These are phyloP conservation scores for Angophora floribunda DNA, from an alignment of 345 rosid species.

Conservation along the genomic window DNA sequence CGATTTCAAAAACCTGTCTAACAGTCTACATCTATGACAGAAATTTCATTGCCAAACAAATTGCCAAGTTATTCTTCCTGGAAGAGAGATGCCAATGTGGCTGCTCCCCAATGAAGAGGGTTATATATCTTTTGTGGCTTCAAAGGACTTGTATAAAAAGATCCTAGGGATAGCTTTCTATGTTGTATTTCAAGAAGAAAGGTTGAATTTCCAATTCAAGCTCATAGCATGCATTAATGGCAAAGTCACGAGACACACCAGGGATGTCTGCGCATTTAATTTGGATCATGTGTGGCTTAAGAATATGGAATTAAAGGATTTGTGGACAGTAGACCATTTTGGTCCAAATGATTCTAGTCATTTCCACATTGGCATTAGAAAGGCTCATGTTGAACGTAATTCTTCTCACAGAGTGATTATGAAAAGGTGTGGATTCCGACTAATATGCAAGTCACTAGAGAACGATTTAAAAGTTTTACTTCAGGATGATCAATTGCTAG, in stretches of 20 bases:
- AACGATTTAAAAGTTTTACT: background rate
- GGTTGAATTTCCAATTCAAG: fast-evolving
- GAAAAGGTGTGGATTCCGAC: background rate
- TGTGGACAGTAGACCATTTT: background rate
- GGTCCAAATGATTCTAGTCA: background rate
- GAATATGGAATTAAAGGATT: background rate
- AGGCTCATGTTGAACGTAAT: too few species aligned
- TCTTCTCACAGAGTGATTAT: fast-evolving
- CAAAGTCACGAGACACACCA: fast-evolving
- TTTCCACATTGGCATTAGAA: background rate
- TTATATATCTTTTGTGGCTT: background rate
- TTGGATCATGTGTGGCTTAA: background rate
- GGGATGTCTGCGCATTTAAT: fast-evolving
- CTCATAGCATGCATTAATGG: background rate
- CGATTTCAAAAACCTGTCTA: background rate
- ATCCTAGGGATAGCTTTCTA: background rate
- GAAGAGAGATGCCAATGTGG: background rate
- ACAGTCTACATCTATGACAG: background rate
- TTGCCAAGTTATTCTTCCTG: background rate
- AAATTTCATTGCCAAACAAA: background rate
- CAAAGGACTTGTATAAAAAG: background rate
- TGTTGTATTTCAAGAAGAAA: background rate
- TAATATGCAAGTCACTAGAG: background rate
- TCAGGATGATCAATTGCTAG: background rate
- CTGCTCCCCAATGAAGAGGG: background rate